Conservation (phyloP, 1,139 yeast genomes). For the Sugiyamaella castrensis region DNA sequence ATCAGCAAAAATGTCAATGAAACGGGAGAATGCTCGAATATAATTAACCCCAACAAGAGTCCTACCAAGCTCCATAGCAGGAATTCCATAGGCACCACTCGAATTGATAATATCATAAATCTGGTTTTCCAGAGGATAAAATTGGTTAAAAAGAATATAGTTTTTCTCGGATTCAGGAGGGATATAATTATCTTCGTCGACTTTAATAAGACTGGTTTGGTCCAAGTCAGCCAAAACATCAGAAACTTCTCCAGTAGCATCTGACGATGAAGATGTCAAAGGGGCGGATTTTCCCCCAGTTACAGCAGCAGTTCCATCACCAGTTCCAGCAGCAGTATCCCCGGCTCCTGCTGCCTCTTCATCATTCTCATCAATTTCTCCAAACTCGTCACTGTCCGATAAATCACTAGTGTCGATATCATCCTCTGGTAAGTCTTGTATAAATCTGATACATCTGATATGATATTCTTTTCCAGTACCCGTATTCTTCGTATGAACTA, state of each 20-base stretch:
- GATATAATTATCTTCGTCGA: slow-evolving; percentile 23
- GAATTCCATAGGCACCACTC: slow-evolving; percentile 48
- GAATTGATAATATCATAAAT: slow-evolving; percentile 48
- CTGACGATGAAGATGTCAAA: not conserved
- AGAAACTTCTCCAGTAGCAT: not conserved
- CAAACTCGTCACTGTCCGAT: slow-evolving; percentile 32
- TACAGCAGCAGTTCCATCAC: not conserved
- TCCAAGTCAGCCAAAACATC: slow-evolving; percentile 6
- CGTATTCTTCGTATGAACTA: slow-evolving; percentile 41
- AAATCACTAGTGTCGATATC: slow-evolving; percentile 34
- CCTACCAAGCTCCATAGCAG: slow-evolving; percentile 53
- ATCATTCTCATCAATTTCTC: slow-evolving; percentile 32
- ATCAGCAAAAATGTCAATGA: slow-evolving; percentile 45
- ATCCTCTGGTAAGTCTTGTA: slow-evolving; percentile 46
- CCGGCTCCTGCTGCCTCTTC: slow-evolving; percentile 15
- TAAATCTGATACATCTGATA: slow-evolving; percentile 58
- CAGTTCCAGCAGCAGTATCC: slow-evolving; percentile 3
- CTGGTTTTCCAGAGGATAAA: slow-evolving; percentile 65
- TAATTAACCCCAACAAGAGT: slow-evolving; percentile 54
- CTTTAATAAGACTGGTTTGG: slow-evolving; percentile 19
- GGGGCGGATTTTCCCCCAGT: not conserved
- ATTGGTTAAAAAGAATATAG: slow-evolving; percentile 42
- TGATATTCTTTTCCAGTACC: slow-evolving; percentile 36
- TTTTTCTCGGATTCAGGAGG: slow-evolving; percentile 26
- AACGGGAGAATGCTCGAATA: slow-evolving; percentile 48